These are phyloP conservation scores for Coelastrella sp. DNA, from an alignment of 139 green algal species.

Conservation along the genomic window DNA sequence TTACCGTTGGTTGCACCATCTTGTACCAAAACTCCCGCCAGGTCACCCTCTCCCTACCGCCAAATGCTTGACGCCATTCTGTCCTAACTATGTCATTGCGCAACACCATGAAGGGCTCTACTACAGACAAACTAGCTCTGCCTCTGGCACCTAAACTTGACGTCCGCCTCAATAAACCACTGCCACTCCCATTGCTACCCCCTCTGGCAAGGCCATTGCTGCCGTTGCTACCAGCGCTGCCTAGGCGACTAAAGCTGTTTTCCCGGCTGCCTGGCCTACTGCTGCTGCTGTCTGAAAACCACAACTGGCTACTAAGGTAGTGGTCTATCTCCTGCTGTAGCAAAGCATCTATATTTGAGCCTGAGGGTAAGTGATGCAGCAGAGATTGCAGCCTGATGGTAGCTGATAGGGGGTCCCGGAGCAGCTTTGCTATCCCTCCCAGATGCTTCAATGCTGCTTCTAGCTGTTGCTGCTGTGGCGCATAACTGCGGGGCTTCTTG, in stretches of 20 bases:
- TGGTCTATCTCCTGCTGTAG: conserved; percentile 45
- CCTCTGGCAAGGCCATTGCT: not conserved
- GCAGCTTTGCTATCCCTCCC: not conserved
- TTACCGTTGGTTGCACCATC: conserved; percentile 44
- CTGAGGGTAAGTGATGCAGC: conserved; percentile 31
- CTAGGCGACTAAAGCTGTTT: conserved; percentile 3
- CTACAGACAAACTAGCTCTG: not conserved
- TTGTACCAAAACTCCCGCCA: conserved; percentile 53
- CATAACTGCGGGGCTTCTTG: not conserved
- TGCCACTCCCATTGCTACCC: not conserved
- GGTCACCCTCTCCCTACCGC: conserved; percentile 18
- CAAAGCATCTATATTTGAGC: conserved; percentile 4
- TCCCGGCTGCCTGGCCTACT: not conserved
- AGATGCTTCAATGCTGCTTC: conserved; percentile 22
- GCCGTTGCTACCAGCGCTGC: not conserved
- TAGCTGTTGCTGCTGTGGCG: conserved; percentile 40
- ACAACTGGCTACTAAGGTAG: conserved; percentile 10
- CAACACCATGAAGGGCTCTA: conserved; percentile 44
- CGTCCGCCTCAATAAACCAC: not conserved
- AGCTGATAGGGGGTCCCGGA: conserved; percentile 18
- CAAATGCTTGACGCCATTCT: conserved; percentile 38
- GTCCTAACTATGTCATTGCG: conserved; percentile 20
- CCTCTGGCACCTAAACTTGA: not conserved
- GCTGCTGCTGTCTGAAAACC: conserved; percentile 6
- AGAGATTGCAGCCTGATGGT: conserved; percentile 27